Evolutionary conservation across 2,329 filamentous ascomycete species (phyloP), one percentile per base, ranked within the genome.

Genomic region (Fusarium illudens): DNA sequence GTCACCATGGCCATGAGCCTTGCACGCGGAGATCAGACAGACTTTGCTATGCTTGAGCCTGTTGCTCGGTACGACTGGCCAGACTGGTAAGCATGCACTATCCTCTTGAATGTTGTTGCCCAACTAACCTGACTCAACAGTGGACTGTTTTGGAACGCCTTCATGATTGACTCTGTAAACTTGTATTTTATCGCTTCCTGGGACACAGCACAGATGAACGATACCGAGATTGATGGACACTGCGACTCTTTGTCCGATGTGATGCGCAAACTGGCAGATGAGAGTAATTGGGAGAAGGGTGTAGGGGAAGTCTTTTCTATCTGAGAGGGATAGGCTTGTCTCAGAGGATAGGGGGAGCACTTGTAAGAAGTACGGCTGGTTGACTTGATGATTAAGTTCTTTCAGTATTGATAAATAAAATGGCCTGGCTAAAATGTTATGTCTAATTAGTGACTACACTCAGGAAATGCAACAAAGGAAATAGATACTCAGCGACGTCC

Each of bases 171-270:
- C 55, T 59, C 67, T 0, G 68, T 70, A 6, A 77, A 76, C 42
- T 36, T 81, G 34, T 75, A 78, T 39, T 78, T 79, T 55, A 70
- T 80, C 46, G 79, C 76, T 5, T 79, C 78, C 1, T 80, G 79
- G 79, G 79, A 80, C 42, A 80, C 79, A n/a, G 77, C 79, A 2
- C 79, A 80, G 68, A 70, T 80, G 74, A 78, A 75, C 27, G 71
- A 71, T 3, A 60, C 50, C 10, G 74, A 80, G 46, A 67, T 80
- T 0, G 75, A 80, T 20, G 63, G 36, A 1, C 64, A 75, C 54
- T 79, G 77, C 17, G 75, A 79, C 9, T 27, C 19, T 1, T 62
- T 80, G 51, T 73, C 75, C 4, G 71, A 74, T 15, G 71, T 78
- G 1, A 70, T 79, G 74, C 67, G 78, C 46, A 69, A 60, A 25